These are phyloP conservation scores for Fusarium proliferatum DNA, from an alignment of 2,329 filamentous ascomycete species.

Conservation along the genomic window DNA sequence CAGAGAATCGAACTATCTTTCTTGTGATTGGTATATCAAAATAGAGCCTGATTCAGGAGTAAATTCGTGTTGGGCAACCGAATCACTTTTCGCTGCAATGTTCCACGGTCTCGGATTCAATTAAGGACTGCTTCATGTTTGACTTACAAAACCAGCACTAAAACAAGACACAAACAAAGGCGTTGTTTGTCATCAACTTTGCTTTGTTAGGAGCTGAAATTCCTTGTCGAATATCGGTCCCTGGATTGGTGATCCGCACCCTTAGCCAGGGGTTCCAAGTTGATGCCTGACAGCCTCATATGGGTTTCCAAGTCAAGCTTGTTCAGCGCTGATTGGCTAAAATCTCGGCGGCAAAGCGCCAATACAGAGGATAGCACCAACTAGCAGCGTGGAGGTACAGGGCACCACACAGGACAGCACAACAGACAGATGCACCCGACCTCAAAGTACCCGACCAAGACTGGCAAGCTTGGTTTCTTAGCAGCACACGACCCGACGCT, in stretches of 20 bases:
- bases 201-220: neutral
- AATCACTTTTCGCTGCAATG: neutral
- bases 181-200: neutral
- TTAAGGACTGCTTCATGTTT: neutral
- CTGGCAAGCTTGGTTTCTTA: constrained; percentile 34
- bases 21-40: neutral
- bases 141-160: neutral
- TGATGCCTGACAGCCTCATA: constrained; percentile 47
- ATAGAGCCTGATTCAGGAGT: neutral
- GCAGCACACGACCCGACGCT: constrained; percentile 22
- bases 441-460: constrained; percentile 26
- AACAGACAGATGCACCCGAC: constrained; percentile 27
- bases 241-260: neutral
- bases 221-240: neutral
- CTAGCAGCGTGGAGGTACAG: constrained; percentile 34
- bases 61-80: neutral
- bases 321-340: constrained; percentile 43
- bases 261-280: constrained; percentile 36
- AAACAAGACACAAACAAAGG: neutral
- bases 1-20: neutral
- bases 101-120: neutral
- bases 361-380: constrained; percentile 30
- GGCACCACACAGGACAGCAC: constrained; percentile 35
- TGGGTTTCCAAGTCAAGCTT: neutral
- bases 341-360: constrained; percentile 41